These are phyloP conservation scores for Clausena lansium DNA, from an alignment of 345 rosid genomes.

Conservation along the genomic window DNA sequence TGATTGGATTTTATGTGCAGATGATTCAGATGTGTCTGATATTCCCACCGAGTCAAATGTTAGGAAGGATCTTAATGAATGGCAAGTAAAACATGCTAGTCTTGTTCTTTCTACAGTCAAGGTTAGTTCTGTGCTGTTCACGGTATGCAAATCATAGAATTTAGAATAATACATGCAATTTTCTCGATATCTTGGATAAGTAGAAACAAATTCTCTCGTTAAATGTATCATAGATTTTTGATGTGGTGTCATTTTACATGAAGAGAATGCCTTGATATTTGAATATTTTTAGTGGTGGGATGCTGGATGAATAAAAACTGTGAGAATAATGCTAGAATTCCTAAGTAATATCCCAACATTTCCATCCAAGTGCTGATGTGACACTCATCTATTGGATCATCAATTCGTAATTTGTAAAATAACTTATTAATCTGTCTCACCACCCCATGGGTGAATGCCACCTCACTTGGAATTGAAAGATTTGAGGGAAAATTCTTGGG, in stretches of 20 bases:
- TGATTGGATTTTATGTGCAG: conserved; percentile 27
- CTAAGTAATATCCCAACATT: too few relatives aligned
- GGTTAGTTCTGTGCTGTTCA: conserved; percentile 25
- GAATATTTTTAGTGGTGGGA: neutral
- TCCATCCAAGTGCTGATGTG: too few relatives aligned
- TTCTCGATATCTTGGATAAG: neutral
- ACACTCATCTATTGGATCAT: too few relatives aligned
- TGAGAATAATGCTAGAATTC: too few relatives aligned
- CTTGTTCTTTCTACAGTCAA: conserved; percentile 55
- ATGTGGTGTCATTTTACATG: neutral
- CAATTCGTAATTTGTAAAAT: too few relatives aligned
- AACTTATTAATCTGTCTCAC: too few relatives aligned
- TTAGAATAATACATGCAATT: neutral
- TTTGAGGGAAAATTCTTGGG: too few relatives aligned
- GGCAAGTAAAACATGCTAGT: conserved; percentile 59
- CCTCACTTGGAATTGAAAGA: too few relatives aligned
- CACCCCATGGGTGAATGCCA: too few relatives aligned
- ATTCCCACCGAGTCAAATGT: conserved; percentile 53
- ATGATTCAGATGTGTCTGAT: conserved; percentile 49
- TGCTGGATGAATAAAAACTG: neutral
- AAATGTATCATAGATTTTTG: neutral
- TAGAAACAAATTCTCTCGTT: neutral
- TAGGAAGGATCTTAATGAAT: conserved; percentile 58
- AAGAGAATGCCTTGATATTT: neutral
- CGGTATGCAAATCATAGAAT: neutral